Base-by-base conservation (phyloP, 2,329 filamentous ascomycete species). In the Zymoseptoria tritici region DNA sequence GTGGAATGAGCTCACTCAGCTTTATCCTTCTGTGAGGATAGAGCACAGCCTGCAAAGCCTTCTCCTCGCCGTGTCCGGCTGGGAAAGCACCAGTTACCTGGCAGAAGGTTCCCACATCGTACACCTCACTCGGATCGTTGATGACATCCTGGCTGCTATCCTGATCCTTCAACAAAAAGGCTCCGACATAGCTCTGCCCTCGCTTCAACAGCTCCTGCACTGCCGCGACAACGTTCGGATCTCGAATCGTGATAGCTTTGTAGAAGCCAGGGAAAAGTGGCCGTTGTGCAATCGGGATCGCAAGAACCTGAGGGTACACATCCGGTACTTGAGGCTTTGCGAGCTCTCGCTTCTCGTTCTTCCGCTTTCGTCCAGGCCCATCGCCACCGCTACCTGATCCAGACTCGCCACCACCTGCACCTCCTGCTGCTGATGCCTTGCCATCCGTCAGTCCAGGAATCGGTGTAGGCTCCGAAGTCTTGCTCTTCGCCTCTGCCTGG, bases 191-290 rank as follows among this genome's bases (percentile, higher is more conserved):
- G 22, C 93, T 95, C 75, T 99, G 95, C 0, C 94, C 94, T 56
- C 93, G 84, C 81, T 96, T 96, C 73, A 97, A 90, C 82, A 96
- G 94, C 72, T 99, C 95, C 60, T 92, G 89, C 66, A 99, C 96
- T 21, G 94, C 94, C 49, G 87, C 86, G 13, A 92, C 89, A 42
- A 99, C 94, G 68, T 94, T 89, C 19, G 89, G 90, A 71, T 99
- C 91, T 72, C 90, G 88, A 67, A 99, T 96, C 3, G 93, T 99
- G 67, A 99, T 94, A 9, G 94, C 93, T 77, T 99, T 99, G 80
- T 99, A 99, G 76, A 97, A 99, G 1, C 94, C 94, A 1, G 94
- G 94, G 76, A 97, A 99, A 11, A 99, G 79, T 9, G 94, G 94
- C 57, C 94, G 84, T 74, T 95, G 91, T 26, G 91, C 89, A 69